These are phyloP conservation scores for Xanthoconium purpureum DNA, from an alignment of 768 basidiomycete genomes.

Conservation along the genomic window DNA sequence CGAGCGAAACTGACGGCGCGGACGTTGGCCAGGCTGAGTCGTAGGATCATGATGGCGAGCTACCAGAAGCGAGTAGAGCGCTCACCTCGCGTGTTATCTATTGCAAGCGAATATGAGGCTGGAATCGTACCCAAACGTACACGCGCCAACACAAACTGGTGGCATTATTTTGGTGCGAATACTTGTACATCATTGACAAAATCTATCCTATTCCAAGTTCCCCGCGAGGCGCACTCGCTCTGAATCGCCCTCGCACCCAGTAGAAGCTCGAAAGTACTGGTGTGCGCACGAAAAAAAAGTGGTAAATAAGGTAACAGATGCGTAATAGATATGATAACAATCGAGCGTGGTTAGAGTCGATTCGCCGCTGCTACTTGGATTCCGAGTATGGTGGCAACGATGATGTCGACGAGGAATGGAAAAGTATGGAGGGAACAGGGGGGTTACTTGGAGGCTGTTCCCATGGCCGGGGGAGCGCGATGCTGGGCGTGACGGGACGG, in stretches of 20 bases:
- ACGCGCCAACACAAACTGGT: not conserved
- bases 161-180: conserved; percentile 1
- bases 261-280: not conserved
- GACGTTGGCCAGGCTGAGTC: not conserved
- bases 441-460: conserved; percentile 15
- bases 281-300: conserved; percentile 5
- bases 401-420: conserved; percentile 37
- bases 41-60: conserved; percentile 6
- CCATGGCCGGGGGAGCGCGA: conserved; percentile 23
- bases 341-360: not conserved
- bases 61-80: not conserved
- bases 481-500: conserved; percentile 58
- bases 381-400: conserved; percentile 45
- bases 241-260: not conserved
- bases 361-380: conserved; percentile 18
- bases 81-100: not conserved
- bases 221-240: not conserved
- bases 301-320: conserved; percentile 24
- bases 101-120: not conserved
- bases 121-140: not conserved
- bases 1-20: conserved; percentile 1
- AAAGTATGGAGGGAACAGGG: conserved; percentile 14
- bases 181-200: conserved; percentile 21
- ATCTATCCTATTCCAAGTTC: conserved; percentile 15
- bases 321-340: conserved; percentile 17